These are phyloP conservation scores for Rusavskia elegans DNA, from an alignment of 495 filamentous ascomycete genomes.

Conservation along the genomic window DNA sequence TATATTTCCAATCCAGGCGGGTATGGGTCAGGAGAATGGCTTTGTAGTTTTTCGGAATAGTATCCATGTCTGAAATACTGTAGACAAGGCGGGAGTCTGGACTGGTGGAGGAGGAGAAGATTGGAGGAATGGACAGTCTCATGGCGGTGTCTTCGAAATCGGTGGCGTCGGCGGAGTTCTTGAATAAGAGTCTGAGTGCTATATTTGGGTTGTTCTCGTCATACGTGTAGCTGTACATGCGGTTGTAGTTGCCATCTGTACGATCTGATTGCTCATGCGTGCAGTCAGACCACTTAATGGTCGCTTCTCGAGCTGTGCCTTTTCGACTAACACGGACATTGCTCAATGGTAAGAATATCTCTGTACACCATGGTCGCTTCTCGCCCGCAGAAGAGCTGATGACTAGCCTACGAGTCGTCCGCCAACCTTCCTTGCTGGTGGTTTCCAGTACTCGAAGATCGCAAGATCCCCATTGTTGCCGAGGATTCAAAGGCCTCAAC, in stretches of 20 bases:
- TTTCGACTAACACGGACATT: conserved; percentile 21
- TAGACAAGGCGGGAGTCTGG: conserved; percentile 18
- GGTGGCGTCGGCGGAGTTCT: conserved; percentile 15
- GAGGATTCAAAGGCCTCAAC: conserved; percentile 22
- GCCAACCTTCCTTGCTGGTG: conserved; percentile 23
- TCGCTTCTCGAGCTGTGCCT: conserved; percentile 16
- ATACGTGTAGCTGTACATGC: conserved; percentile 22
- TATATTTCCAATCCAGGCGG: conserved; percentile 18
- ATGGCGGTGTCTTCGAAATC: conserved; percentile 20
- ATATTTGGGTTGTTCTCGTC: conserved; percentile 23
- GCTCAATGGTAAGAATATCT: conserved; percentile 24
- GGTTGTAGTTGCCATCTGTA: conserved; percentile 24
- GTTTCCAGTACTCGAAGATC: conserved; percentile 27
- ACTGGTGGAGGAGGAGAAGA: conserved; percentile 17
- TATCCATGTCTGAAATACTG: conserved; percentile 19
- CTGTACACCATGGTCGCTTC: conserved; percentile 18
- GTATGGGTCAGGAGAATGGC: conserved; percentile 16
- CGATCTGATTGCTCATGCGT: conserved; percentile 19
- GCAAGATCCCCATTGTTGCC: conserved; percentile 18
- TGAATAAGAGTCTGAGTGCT: conserved; percentile 18
- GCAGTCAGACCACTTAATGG: conserved; percentile 29
- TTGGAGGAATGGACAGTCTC: conserved; percentile 12
- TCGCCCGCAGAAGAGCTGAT: conserved; percentile 25
- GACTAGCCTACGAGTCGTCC: conserved; percentile 23
- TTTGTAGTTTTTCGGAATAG: conserved; percentile 24